A percentile compares a stretch with the other conserved stretches of the same genome.
Conservation (phyloP, 2,329 filamentous ascomycete genomes). For the Botryotinia narcissicola region DNA sequence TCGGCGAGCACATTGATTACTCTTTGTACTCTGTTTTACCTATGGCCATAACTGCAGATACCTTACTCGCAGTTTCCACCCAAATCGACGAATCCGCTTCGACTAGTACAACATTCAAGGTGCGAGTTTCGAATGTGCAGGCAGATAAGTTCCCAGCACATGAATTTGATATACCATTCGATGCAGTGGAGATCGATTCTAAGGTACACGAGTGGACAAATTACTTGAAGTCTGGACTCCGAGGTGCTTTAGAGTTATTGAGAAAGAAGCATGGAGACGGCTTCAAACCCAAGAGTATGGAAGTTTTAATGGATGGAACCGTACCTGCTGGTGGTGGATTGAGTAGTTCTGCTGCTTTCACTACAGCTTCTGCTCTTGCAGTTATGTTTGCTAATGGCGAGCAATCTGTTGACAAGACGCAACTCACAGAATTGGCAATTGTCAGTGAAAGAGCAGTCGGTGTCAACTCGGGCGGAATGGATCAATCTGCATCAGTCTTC, state of each 20-base stretch:
- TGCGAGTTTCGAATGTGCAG: slow-evolving; percentile 80
- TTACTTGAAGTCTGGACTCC: slow-evolving; percentile 92
- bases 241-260: slow-evolving; percentile 76
- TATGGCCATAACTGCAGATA: slow-evolving; percentile 91
- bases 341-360: slow-evolving; percentile 91
- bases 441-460: slow-evolving; percentile 92
- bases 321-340: slow-evolving; percentile 90
- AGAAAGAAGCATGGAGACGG: slow-evolving; percentile 58
- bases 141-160: slow-evolving; percentile 70
- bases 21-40: slow-evolving; percentile 93
- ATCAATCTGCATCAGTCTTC: slow-evolving; percentile 94
- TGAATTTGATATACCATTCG: slow-evolving; percentile 68
- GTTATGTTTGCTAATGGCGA: slow-evolving; percentile 84
- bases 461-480: slow-evolving; percentile 97
- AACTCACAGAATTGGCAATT: slow-evolving; percentile 88
- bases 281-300: slow-evolving; percentile 73
- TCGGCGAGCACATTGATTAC: slow-evolving; percentile 99
- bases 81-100: slow-evolving; percentile 46
- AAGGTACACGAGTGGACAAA: slow-evolving; percentile 92
- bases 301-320: slow-evolving; percentile 85
- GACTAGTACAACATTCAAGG: slow-evolving; percentile 53
- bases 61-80: slow-evolving; percentile 74
- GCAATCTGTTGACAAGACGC: slow-evolving; percentile 78
- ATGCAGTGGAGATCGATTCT: slow-evolving; percentile 76
- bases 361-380: slow-evolving; percentile 84